Evolutionary conservation across 805 yeast genomes (phyloP).

Genomic region (Ogataea naganishii): DNA sequence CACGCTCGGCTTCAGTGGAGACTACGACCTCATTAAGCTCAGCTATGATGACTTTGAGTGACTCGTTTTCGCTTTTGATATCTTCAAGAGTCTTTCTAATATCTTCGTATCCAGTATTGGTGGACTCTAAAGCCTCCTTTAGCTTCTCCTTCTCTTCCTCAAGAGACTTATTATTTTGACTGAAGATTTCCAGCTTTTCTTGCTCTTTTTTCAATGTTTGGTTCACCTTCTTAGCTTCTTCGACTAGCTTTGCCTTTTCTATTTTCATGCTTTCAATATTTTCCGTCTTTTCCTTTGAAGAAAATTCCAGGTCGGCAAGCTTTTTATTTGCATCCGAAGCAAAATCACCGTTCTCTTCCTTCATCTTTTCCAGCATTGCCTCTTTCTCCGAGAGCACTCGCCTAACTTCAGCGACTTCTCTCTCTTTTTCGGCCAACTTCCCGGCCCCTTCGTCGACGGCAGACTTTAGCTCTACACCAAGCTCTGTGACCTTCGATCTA

Average conservation of each 20-base stretch:
- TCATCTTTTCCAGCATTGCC: constrained; percentile 2
- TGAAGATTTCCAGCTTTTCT: constrained; percentile 3
- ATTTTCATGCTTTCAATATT: constrained; percentile 1
- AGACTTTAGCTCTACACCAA: no score
- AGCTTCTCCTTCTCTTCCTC: constrained; percentile 2
- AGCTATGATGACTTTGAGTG: no score
- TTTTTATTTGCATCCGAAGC: constrained; percentile 3
- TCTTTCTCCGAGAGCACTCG: neutral
- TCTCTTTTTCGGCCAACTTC: no score
- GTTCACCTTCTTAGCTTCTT: neutral
- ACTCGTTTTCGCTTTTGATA: no score
- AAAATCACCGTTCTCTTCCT: constrained; percentile 5
- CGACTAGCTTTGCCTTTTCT: neutral
- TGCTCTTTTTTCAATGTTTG: constrained; percentile 2
- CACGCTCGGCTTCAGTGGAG: constrained; percentile 1
- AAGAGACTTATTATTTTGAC: no score
- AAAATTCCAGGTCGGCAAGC: constrained; percentile 1
- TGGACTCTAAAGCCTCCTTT: no score
- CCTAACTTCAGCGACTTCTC: no score
- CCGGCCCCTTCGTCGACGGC: no score
- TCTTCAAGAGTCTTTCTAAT: no score
- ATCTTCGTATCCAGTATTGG: no score
- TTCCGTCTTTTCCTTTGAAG: neutral
- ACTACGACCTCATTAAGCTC: no score
- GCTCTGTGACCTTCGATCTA: no score